Evolutionary conservation across 1,139 yeast species (phyloP).

Genomic region (Trichomonascaceae sp.): DNA sequence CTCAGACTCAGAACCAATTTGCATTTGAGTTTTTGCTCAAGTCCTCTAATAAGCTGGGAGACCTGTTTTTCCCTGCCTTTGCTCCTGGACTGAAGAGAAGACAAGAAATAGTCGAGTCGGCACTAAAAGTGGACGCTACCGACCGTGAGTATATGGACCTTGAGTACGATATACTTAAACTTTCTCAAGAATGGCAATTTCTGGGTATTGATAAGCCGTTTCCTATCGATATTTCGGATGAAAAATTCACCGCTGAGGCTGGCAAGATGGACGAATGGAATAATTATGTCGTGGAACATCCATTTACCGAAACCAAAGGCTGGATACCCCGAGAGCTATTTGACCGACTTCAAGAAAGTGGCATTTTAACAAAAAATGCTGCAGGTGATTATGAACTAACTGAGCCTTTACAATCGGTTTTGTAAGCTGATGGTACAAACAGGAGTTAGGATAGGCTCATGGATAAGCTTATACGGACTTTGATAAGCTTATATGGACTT

Average conservation of each 20-base stretch:
- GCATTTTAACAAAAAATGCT: constrained; percentile 45
- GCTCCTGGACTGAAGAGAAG: constrained; percentile 36
- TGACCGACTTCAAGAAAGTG: constrained; percentile 58
- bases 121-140: constrained; percentile 56
- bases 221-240: constrained; percentile 57
- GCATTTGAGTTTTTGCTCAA: constrained; percentile 78
- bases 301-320: constrained; percentile 87
- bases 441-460: neutral
- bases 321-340: constrained; percentile 96
- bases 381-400: constrained; percentile 40
- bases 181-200: constrained; percentile 51
- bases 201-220: constrained; percentile 36
- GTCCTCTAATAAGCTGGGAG: constrained; percentile 39
- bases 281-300: constrained; percentile 57
- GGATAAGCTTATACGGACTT: too few relatives aligned
- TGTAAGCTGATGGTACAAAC: neutral
- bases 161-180: constrained; percentile 67
- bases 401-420: constrained; percentile 6
- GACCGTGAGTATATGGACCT: constrained; percentile 68
- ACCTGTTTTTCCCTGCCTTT: constrained; percentile 54
- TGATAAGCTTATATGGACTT: too few relatives aligned
- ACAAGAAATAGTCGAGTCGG: constrained; percentile 37
- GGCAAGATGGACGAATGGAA: constrained; percentile 61
- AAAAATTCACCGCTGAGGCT: constrained; percentile 51
- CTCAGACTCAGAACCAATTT: constrained; percentile 85